Percentiles rank a stretch among this genome's conserved stretches.
phyloP scores from a whole-genome alignment of 768 basidiomycete genomes.

The Mycena albidolilacea region DNA sequence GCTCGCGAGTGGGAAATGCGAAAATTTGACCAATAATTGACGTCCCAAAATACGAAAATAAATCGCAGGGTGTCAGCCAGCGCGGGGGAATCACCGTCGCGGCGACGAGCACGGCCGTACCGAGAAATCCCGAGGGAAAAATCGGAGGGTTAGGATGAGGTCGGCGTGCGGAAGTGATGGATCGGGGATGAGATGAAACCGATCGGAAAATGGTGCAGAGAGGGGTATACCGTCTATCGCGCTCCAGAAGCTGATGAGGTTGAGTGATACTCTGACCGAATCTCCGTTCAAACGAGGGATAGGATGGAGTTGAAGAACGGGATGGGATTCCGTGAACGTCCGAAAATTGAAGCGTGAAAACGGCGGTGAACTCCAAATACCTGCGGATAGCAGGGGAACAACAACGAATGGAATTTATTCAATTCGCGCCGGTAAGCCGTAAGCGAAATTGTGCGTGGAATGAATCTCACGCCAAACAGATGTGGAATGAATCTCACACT shows the following conservation, averaged over 20 bases:
- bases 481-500: too few species aligned
- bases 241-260: background rate
- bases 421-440: too few species aligned
- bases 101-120: background rate
- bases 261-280: slow-evolving; percentile 6
- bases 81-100: background rate
- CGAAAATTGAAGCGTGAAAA: background rate
- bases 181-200: slow-evolving; percentile 8
- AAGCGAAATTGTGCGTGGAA: too few species aligned
- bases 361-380: too few species aligned
- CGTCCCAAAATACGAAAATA: background rate
- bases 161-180: slow-evolving; percentile 2
- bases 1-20: slow-evolving; percentile 1
- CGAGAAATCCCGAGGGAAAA: too few species aligned
- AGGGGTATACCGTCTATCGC: background rate
- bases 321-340: slow-evolving; percentile 3
- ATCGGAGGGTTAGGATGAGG: slow-evolving; percentile 6
- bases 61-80: slow-evolving; percentile 10
- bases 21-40: background rate
- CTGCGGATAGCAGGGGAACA: too few species aligned
- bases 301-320: slow-evolving; percentile 9
- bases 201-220: slow-evolving; percentile 21
- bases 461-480: too few species aligned
- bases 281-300: slow-evolving; percentile 7
- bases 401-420: too few species aligned